Percentiles rank a stretch among this genome's conserved stretches.
These are phyloP conservation scores for Pythium oligandrum DNA, from an alignment of 352 stramenopile genomes.

Conservation along the genomic window DNA sequence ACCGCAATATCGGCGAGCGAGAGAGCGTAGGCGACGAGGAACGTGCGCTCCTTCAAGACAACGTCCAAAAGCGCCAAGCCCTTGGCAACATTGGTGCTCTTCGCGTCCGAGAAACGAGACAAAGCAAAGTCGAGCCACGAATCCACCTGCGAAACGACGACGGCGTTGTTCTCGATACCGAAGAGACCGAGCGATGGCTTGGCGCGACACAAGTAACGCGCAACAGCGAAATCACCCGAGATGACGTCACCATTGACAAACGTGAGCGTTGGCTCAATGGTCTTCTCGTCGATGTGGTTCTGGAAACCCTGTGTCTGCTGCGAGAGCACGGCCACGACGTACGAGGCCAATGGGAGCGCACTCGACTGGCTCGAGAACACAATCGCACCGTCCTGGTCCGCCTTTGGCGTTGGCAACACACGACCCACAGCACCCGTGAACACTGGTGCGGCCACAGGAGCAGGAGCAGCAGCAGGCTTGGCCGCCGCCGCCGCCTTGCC, in stretches of 20 bases:
- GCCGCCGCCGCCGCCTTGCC: constrained; percentile 21
- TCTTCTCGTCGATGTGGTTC: constrained; percentile 43
- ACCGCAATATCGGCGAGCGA: constrained; percentile 96
- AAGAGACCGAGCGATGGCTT: constrained; percentile 44
- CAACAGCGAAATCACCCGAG: constrained; percentile 75
- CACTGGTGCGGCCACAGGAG: constrained; percentile 2
- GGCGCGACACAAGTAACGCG: constrained; percentile 56
- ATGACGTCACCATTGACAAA: constrained; percentile 50
- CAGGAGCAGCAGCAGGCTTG: neutral
- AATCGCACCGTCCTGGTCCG: constrained; percentile 48
- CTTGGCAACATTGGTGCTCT: constrained; percentile 20
- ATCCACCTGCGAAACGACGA: constrained; percentile 71
- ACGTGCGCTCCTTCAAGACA: constrained; percentile 88
- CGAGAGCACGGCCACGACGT: constrained; percentile 52
- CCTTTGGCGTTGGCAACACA: constrained; percentile 34
- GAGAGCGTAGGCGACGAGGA: constrained; percentile 90
- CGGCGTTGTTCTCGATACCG: constrained; percentile 46
- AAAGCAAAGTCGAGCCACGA: constrained; percentile 94
- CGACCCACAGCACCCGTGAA: constrained; percentile 16
- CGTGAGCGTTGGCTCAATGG: constrained; percentile 61
- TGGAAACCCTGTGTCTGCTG: constrained; percentile 46
- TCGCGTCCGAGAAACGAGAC: constrained; percentile 34
- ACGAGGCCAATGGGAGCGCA: constrained; percentile 59
- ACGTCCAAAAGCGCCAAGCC: constrained; percentile 86
- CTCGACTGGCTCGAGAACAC: constrained; percentile 49